phyloP scores from a whole-genome alignment of 805 yeast genomes.

The Saturnispora gosingensis region DNA sequence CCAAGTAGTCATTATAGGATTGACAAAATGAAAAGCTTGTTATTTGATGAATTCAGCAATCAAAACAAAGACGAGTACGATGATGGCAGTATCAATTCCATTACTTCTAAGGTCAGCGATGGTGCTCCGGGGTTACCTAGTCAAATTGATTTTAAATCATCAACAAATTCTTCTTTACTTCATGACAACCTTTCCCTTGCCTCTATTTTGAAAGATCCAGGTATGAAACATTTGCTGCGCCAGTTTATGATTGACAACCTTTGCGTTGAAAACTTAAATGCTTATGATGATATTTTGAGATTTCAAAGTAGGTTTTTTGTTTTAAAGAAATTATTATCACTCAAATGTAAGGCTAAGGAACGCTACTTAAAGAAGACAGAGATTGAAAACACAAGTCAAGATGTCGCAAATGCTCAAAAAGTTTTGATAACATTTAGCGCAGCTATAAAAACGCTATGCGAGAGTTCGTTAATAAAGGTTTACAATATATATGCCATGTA shows the following conservation, averaged over 20 bases:
- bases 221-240: slow-evolving; percentile 57
- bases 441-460: slow-evolving; percentile 36
- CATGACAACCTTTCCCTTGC: background rate
- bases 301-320: slow-evolving; percentile 39
- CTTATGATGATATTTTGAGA: slow-evolving; percentile 49
- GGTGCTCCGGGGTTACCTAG: background rate
- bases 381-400: slow-evolving; percentile 2
- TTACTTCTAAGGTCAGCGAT: background rate
- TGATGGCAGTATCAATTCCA: background rate
- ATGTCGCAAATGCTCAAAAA: slow-evolving; percentile 11
- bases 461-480: slow-evolving; percentile 50
- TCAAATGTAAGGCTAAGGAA: slow-evolving; percentile 20
- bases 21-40: background rate
- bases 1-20: background rate
- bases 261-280: slow-evolving; percentile 73
- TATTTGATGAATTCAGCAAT: background rate
- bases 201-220: slow-evolving; percentile 51
- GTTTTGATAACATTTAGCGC: slow-evolving; percentile 27
- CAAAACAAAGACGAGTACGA: background rate
- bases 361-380: slow-evolving; percentile 5
- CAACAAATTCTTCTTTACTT: background rate
- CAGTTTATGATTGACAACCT: slow-evolving; percentile 53
- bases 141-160: background rate
- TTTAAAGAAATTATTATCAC: slow-evolving; percentile 33
- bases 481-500: slow-evolving; percentile 59